Conservation (phyloP, 129 eudicot species). For the Rutidosis leptorrhynchoides region DNA sequence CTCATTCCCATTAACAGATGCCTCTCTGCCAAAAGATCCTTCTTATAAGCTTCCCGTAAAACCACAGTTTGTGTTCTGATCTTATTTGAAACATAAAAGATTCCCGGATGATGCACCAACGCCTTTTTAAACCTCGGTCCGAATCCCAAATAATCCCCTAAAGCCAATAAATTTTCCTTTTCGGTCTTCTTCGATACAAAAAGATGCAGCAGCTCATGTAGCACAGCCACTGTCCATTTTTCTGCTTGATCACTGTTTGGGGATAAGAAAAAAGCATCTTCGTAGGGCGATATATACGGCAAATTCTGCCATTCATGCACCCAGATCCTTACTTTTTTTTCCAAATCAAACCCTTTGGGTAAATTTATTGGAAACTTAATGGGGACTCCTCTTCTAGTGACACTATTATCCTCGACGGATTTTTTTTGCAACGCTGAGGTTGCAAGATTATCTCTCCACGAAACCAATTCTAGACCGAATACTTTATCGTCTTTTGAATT, state of each 20-base stretch:
- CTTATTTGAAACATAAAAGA: conserved; percentile 84
- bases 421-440: conserved; percentile 46
- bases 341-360: conserved; percentile 80
- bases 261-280: conserved; percentile 76
- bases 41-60: conserved; percentile 71
- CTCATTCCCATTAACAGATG: conserved; percentile 76
- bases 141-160: conserved; percentile 82
- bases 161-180: conserved; percentile 44
- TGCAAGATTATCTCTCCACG: conserved; percentile 63
- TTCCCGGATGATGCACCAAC: conserved; percentile 77
- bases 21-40: conserved; percentile 52
- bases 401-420: conserved; percentile 22
- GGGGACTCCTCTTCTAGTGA: conserved; percentile 25
- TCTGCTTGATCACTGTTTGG: conserved; percentile 83
- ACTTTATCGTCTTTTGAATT: conserved; percentile 29
- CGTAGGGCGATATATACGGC: conserved; percentile 92
- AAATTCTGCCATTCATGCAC: conserved; percentile 69
- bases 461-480: conserved; percentile 70
- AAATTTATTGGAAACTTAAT: conserved; percentile 55
- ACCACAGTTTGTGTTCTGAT: conserved; percentile 89
- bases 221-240: conserved; percentile 73
- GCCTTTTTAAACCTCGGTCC: conserved; percentile 78
- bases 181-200: conserved; percentile 73
- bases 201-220: conserved; percentile 78
- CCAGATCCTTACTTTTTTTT: conserved; percentile 73